These are phyloP conservation scores for Podila minutissima DNA, from an alignment of 192 early-diverging fungal species.

Conservation along the genomic window DNA sequence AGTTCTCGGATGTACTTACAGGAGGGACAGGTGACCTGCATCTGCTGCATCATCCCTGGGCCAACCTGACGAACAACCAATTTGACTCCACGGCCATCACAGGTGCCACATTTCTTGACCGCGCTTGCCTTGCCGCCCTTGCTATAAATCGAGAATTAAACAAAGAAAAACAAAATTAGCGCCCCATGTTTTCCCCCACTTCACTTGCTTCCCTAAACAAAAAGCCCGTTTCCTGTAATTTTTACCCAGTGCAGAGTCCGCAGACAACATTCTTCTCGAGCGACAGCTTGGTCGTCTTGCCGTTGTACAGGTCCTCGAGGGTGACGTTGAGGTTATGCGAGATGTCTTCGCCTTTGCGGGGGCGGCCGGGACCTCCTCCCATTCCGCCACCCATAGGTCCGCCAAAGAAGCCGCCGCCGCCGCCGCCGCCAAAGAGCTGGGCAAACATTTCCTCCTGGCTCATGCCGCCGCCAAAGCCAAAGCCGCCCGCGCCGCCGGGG, in stretches of 20 bases:
- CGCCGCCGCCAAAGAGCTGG: conserved; percentile 81
- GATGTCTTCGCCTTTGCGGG: conserved; percentile 65
- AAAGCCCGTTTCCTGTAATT: too few species aligned
- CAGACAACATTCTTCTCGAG: conserved; percentile 84
- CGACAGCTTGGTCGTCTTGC: conserved; percentile 83
- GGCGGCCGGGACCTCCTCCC: conserved; percentile 39
- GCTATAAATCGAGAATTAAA: conserved; percentile 57
- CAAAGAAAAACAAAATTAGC: background rate
- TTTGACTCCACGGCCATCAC: conserved; percentile 85
- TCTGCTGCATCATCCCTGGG: conserved; percentile 91
- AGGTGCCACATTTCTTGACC: conserved; percentile 74
- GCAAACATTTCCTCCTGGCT: conserved; percentile 88
- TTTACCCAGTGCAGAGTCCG: conserved; percentile 65
- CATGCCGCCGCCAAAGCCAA: conserved; percentile 67
- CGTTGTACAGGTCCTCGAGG: conserved; percentile 95
- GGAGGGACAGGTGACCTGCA: conserved; percentile 82
- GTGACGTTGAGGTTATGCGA: conserved; percentile 82
- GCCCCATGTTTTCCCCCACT: background rate
- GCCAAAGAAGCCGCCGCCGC: conserved; percentile 51
- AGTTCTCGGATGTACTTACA: conserved; percentile 57
- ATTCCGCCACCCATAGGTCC: conserved; percentile 19
- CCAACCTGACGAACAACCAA: conserved; percentile 85
- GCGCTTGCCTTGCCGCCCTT: conserved; percentile 87
- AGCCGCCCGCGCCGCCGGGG: conserved; percentile 69
- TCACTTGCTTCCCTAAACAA: too few species aligned